A percentile compares a stretch with the other conserved stretches of the same genome.
Conservation (phyloP, 2,329 filamentous ascomycete species). For the Venturia pyrina region DNA sequence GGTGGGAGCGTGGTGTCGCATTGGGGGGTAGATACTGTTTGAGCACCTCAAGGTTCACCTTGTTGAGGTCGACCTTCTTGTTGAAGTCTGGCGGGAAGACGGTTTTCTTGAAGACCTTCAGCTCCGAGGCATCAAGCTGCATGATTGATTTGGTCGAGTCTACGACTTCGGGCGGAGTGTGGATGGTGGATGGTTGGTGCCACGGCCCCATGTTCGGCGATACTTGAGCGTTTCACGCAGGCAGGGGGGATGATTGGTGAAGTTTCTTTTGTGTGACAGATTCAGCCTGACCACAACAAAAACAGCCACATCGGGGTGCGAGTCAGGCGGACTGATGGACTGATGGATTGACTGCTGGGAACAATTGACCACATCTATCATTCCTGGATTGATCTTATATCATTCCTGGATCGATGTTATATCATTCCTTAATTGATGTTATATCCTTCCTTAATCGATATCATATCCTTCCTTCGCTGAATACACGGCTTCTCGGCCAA, state of each 20-base stretch:
- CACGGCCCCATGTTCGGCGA: not conserved
- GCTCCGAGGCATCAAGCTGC: constrained; percentile 51
- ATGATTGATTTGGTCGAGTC: not conserved
- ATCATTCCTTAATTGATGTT: too few relatives aligned
- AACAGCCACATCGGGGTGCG: too few relatives aligned
- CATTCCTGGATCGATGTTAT: too few relatives aligned
- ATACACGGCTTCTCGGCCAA: too few relatives aligned
- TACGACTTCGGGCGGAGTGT: not conserved
- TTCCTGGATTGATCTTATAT: too few relatives aligned
- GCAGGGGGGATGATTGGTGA: not conserved
- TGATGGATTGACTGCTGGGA: too few relatives aligned
- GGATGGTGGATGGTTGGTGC: not conserved
- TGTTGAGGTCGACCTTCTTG: constrained; percentile 92
- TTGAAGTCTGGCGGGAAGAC: constrained; percentile 92
- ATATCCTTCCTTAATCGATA: too few relatives aligned
- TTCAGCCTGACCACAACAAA: not conserved
- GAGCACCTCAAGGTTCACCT: constrained; percentile 95
- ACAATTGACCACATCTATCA: too few relatives aligned
- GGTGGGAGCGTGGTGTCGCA: constrained; percentile 13
- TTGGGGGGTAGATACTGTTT: constrained; percentile 61
- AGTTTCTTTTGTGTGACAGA: too few relatives aligned
- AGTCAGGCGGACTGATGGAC: too few relatives aligned
- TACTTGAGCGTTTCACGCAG: not conserved
- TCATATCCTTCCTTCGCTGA: too few relatives aligned
- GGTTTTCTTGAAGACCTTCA: constrained; percentile 79